Conservation (phyloP, 148 eudicot genomes). For the Mesembryanthemum crystallinum region DNA sequence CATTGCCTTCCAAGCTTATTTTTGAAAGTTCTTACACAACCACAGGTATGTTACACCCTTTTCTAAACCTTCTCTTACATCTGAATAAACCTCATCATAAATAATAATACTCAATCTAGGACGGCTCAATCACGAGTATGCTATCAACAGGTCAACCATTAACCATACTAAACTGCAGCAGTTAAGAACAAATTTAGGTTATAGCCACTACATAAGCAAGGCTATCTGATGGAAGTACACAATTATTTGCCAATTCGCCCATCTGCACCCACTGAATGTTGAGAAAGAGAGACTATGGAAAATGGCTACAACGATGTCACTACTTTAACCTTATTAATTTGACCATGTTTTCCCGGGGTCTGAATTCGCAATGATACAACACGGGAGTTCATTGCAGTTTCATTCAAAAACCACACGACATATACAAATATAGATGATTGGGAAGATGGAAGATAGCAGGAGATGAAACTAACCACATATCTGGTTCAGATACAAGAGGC, state of each 20-base stretch:
- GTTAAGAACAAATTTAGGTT: neutral
- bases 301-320: neutral
- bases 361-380: neutral
- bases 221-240: neutral
- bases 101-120: neutral
- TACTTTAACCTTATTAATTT: neutral
- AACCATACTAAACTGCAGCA: neutral
- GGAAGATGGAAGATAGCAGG: neutral
- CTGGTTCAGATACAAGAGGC: constrained; percentile 92
- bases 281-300: neutral
- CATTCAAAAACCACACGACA: neutral
- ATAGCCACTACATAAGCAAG: neutral
- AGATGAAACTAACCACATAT: constrained; percentile 83
- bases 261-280: neutral
- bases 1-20: neutral
- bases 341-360: neutral
- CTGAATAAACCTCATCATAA: neutral
- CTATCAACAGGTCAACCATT: neutral
- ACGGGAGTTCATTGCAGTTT: neutral
- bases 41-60: neutral
- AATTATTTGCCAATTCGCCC: neutral
- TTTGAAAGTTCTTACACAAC: neutral
- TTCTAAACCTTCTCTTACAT: neutral
- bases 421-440: neutral
- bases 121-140: neutral